Base-by-base conservation (phyloP, 2,329 filamentous ascomycete species). In the Arthrobotrys musiformis region DNA sequence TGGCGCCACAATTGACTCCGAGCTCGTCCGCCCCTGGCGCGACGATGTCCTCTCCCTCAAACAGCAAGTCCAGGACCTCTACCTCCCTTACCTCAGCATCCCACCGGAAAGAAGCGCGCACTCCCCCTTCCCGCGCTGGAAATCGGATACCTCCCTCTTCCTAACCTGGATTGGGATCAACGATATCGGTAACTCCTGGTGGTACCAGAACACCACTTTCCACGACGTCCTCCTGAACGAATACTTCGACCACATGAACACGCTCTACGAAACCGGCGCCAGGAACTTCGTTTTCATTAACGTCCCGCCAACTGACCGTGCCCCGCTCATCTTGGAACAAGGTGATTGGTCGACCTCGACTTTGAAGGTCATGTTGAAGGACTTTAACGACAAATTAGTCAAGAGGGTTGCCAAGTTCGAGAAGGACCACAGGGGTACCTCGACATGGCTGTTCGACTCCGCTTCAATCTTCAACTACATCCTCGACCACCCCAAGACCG, bases 241-340 rank as follows among this genome's bases (percentile, higher is more conserved):
- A 28, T 87, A 87, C 62, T 85, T 85, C 60, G 78, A 81, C 1
- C 82, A 85, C 50, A 77, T 85, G 52, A 81, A 52, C 2, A 46
- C 84, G 19, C 82, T 91, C 5, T 89, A 89, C 78, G 81, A 83
- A 1, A 83, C 84, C 1, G 89, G 89, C 0, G 86, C 86, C 1
- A 83, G 89, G 4, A 89, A 89, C 68, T 90, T 90, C 75, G 84
- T 86, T 1, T 85, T 90, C 64, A 78, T 91, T 30, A 89, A 86
- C 63, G 88, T 90, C 0, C 89, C 89, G 1, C 87, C 87, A 0
- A 79, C 90, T 2, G 85, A 90, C 69, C 84, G 86, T 8, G 85
- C 85, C 42, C 88, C 88, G 0, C 79, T 87, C 62, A 86, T 85
- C 0, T 79, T 85, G 6, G 83, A 81, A 0, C 84, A 86, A 68